Conservation (phyloP, 129 eudicot species). For the Ambrosia artemisiifolia region DNA sequence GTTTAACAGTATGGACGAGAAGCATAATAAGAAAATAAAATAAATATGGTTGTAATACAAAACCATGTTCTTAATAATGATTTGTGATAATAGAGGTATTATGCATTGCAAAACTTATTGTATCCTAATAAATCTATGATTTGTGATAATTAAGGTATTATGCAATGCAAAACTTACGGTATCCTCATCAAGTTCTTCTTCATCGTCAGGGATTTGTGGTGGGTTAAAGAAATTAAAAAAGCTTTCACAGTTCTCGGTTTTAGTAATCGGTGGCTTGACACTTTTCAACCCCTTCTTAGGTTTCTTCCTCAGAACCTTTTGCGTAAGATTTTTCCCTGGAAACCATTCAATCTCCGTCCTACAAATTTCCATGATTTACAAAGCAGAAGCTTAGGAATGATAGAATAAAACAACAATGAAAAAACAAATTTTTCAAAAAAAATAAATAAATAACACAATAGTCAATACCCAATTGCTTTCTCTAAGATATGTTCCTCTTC, state of each 20-base stretch:
- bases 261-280: slow-evolving; percentile 76
- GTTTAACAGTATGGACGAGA: slow-evolving; percentile 16
- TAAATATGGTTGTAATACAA: neutral
- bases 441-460: neutral
- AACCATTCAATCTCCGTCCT: slow-evolving; percentile 96
- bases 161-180: slow-evolving; percentile 38
- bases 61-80: neutral
- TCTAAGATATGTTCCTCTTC: slow-evolving; percentile 94
- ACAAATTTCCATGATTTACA: slow-evolving; percentile 13
- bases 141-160: slow-evolving; percentile 2
- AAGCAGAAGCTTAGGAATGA: neutral
- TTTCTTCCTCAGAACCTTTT: slow-evolving; percentile 81
- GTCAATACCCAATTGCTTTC: slow-evolving; percentile 78
- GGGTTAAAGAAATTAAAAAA: slow-evolving; percentile 94
- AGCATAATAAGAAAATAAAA: slow-evolving; percentile 1
- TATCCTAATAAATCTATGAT: slow-evolving; percentile 43
- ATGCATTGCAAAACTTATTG: slow-evolving; percentile 36
- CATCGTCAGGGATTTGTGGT: slow-evolving; percentile 82
- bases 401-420: neutral
- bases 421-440: neutral
- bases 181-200: slow-evolving; percentile 58
- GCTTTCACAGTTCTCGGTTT: slow-evolving; percentile 83
- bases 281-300: slow-evolving; percentile 81
- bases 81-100: neutral
- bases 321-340: slow-evolving; percentile 87